Percentiles rank a stretch among this genome's conserved stretches.
Conservation (phyloP, 257 asterid genomes). For the Penstemon eatonii region DNA sequence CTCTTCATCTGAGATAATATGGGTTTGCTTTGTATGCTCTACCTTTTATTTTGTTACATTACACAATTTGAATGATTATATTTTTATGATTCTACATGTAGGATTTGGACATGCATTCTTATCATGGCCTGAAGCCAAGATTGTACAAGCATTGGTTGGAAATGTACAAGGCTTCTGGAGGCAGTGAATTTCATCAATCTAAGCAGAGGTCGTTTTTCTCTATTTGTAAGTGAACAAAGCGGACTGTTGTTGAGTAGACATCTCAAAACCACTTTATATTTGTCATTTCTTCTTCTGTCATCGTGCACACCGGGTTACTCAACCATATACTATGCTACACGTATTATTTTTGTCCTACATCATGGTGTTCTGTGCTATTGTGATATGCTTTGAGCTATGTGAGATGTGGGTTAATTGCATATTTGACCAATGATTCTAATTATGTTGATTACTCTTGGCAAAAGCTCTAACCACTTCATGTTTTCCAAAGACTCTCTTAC, state of each 20-base stretch:
- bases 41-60: neutral
- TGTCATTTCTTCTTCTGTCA: neutral
- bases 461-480: neutral
- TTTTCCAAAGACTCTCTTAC: neutral
- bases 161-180: constrained; percentile 53
- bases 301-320: neutral
- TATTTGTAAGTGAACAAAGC: constrained; percentile 58
- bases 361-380: neutral
- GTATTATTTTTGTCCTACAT: constrained; percentile 1
- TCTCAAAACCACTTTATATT: constrained; percentile 12
- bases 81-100: constrained; percentile 24
- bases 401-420: neutral
- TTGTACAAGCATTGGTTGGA: constrained; percentile 80
- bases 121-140: constrained; percentile 61
- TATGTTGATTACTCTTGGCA: neutral
- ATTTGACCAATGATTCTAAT: too few species aligned
- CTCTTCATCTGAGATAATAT: constrained; percentile 15
- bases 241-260: constrained; percentile 9
- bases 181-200: constrained; percentile 67
- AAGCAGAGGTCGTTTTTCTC: constrained; percentile 64
- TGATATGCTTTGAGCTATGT: neutral
- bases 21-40: neutral
- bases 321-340: neutral
- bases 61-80: neutral
- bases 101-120: constrained; percentile 47